These are phyloP conservation scores for Colletotrichum lindemuthianum DNA, from an alignment of 2,329 filamentous ascomycete genomes.

Conservation along the genomic window DNA sequence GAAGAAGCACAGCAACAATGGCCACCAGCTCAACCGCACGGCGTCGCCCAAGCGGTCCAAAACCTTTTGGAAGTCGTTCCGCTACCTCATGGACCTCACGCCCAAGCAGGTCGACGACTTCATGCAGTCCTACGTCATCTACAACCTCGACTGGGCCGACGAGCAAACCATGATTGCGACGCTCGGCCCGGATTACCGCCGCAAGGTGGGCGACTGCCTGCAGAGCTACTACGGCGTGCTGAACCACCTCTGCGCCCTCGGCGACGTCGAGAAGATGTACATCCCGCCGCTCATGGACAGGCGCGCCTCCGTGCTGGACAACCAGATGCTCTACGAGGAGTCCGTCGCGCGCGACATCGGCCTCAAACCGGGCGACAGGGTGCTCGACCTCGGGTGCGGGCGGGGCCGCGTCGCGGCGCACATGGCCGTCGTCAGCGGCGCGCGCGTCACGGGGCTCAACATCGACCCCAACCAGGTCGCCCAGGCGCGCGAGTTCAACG, in stretches of 20 bases:
- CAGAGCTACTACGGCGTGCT: slow-evolving; percentile 63
- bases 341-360: slow-evolving; percentile 58
- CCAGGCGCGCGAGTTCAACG: slow-evolving; percentile 56
- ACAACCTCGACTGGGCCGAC: slow-evolving; percentile 65
- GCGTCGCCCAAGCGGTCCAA: slow-evolving; percentile 55
- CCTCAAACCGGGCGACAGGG: slow-evolving; percentile 55
- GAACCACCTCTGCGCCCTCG: slow-evolving; percentile 64
- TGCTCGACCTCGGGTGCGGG: slow-evolving; percentile 63
- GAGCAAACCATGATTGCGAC: slow-evolving; percentile 57
- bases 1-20: background rate
- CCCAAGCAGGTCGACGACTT: slow-evolving; percentile 63
- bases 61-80: slow-evolving; percentile 61
- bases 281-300: slow-evolving; percentile 64
- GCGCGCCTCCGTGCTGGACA: slow-evolving; percentile 59
- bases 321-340: slow-evolving; percentile 64
- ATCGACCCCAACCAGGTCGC: slow-evolving; percentile 63
- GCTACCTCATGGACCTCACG: slow-evolving; percentile 58
- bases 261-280: slow-evolving; percentile 68
- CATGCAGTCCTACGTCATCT: slow-evolving; percentile 66
- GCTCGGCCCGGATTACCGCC: slow-evolving; percentile 59
- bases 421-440: slow-evolving; percentile 59
- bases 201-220: slow-evolving; percentile 61
- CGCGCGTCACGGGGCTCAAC: slow-evolving; percentile 61
- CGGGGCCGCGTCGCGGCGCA: slow-evolving; percentile 64
- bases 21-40: slow-evolving; percentile 18